Evolutionary conservation across 345 rosid species (phyloP).

Genomic region (Kernera saxatilis): DNA sequence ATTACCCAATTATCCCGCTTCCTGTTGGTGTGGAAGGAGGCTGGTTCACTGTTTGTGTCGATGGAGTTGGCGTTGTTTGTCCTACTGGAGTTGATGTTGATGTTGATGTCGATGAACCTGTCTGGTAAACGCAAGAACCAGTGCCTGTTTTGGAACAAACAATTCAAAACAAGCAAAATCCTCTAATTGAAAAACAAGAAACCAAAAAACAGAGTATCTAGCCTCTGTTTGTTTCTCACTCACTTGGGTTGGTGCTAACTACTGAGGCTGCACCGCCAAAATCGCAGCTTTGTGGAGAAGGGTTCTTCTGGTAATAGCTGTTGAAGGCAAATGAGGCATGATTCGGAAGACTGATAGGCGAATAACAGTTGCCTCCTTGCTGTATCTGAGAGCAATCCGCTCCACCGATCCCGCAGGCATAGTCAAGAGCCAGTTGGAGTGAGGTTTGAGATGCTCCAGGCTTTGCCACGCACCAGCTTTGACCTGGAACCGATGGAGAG

Average conservation of each 20-base stretch:
- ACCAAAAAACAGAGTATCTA: neutral
- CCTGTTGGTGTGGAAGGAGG: slow-evolving; percentile 38
- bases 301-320: slow-evolving; percentile 87
- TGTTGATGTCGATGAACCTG: slow-evolving; percentile 48
- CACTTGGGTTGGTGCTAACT: slow-evolving; percentile 75
- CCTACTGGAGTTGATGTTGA: slow-evolving; percentile 41
- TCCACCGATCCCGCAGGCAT: slow-evolving; percentile 86
- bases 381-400: slow-evolving; percentile 88
- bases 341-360: slow-evolving; percentile 57
- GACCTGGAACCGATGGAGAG: slow-evolving; percentile 64
- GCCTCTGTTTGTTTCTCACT: slow-evolving; percentile 26
- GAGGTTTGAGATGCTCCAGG: slow-evolving; percentile 49
- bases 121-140: slow-evolving; percentile 72
- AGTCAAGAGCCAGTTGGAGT: slow-evolving; percentile 77
- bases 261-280: slow-evolving; percentile 71
- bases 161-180: neutral
- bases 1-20: slow-evolving; percentile 44
- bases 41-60: slow-evolving; percentile 30
- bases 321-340: slow-evolving; percentile 96
- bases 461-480: slow-evolving; percentile 88
- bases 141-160: slow-evolving; percentile 44
- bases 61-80: slow-evolving; percentile 37
- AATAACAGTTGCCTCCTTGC: slow-evolving; percentile 77
- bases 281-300: slow-evolving; percentile 74
- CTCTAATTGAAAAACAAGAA: neutral